Evolutionary conservation across 257 asterid genomes (phyloP), one percentile per base, ranked within the genome.

Genomic region (Voacanga thouarsii): DNA sequence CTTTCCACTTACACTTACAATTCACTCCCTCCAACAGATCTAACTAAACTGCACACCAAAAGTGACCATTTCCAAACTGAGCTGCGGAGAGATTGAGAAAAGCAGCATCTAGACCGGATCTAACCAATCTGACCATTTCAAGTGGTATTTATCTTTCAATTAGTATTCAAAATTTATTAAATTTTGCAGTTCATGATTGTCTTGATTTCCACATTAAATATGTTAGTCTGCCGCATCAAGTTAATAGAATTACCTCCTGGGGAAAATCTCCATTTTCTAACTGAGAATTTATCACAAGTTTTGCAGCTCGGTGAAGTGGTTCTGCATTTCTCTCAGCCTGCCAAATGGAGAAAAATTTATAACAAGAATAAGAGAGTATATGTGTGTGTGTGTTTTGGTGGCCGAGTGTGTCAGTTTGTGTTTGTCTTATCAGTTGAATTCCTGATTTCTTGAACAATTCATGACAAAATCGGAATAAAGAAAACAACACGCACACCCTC

Each of bases 201-300:
- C n/a, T n/a, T n/a, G n/a, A 72, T 7, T 28, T 24, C 12, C 45
- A 44, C 64, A n/a, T 55, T 39, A 41, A 67, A 37, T 7, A 39
- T n/a, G 49, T 11, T 30, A 43, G 41, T 21, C 60, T 78, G 56
- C 39, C 19, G 50, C 70, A 60, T 41, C 76, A 55, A 75, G 72
- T 63, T 57, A n/a, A 67, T 60, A 76, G 41, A 83, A 73, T 80
- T 89, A 91, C 99, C 97, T 94, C 89, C 73, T 94, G 99, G 18
- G 97, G 97, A 79, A 82, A 94, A 89, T 94, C 99, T 84, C 97
- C 99, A 83, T 94, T 86, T 84, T 94, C 99, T 71, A 80, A 79
- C 78, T 94, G 99, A 80, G 97, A 89, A 83, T 94, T 94, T 78
- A 94, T 94, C 30, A 94, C 80, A 73, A 86, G 79, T 84, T 92